These are phyloP conservation scores for Perilla frutescens DNA, from an alignment of 257 asterid species.

Conservation along the genomic window DNA sequence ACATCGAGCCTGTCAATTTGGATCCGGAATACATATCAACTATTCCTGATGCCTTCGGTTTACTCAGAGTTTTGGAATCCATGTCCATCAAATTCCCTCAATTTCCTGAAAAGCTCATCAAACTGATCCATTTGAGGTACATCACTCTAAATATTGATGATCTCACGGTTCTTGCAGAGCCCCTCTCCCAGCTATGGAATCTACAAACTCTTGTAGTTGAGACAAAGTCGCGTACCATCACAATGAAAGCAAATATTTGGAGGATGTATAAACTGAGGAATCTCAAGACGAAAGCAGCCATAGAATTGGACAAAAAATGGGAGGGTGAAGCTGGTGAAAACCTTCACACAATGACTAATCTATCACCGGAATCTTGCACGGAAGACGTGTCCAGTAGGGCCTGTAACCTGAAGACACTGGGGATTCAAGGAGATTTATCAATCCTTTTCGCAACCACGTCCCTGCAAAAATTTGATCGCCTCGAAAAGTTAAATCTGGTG, in stretches of 20 bases:
- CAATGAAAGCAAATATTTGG: conserved; percentile 42
- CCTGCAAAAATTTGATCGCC: background rate
- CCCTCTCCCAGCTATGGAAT: conserved; percentile 42
- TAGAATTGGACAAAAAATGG: background rate
- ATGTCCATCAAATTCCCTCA: no score
- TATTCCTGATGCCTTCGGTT: no score
- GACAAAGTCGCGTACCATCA: conserved; percentile 29
- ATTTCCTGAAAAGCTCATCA: no score
- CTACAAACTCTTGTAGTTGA: conserved; percentile 43
- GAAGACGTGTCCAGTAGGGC: background rate
- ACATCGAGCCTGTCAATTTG: no score
- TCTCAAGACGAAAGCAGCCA: conserved; percentile 21
- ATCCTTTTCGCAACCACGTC: background rate
- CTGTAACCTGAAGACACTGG: conserved; percentile 1
- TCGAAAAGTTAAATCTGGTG: conserved; percentile 33
- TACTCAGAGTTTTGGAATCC: no score
- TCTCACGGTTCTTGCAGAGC: conserved; percentile 35
- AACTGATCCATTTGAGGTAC: no score
- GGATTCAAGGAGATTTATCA: background rate
- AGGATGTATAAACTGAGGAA: conserved; percentile 34
- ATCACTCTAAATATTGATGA: conserved; percentile 27
- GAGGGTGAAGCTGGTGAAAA: background rate
- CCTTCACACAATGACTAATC: conserved; percentile 4
- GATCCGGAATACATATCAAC: no score
- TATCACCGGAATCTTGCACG: conserved; percentile 22